Conservation (phyloP, 108 stramenopile genomes). For the Thalassiosira profunda region DNA sequence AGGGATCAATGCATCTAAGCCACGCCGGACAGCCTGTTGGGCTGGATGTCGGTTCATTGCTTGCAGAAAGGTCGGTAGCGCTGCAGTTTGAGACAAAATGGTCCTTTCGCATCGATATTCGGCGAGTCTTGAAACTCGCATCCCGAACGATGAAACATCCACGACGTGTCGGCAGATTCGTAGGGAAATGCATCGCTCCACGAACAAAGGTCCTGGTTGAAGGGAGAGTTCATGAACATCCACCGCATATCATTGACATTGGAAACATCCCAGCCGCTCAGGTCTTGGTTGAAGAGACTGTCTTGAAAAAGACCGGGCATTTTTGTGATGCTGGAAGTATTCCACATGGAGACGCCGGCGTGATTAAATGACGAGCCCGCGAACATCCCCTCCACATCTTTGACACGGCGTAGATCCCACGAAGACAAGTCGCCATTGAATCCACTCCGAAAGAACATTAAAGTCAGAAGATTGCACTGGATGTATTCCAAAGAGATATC, state of each 20-base stretch:
- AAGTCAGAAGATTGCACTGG: neutral
- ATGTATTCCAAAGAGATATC: neutral
- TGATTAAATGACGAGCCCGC: constrained; percentile 9
- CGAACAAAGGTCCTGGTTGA: constrained; percentile 30
- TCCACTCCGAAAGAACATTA: constrained; percentile 7
- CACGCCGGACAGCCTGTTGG: too few relatives aligned
- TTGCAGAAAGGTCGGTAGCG: too few relatives aligned
- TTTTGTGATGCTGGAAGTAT: too few relatives aligned
- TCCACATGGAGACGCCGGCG: too few relatives aligned
- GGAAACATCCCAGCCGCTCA: too few relatives aligned
- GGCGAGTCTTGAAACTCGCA: neutral
- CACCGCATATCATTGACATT: too few relatives aligned
- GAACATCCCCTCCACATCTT: constrained; percentile 36
- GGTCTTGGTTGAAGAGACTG: too few relatives aligned
- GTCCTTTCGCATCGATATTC: neutral
- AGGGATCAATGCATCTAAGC: constrained; percentile 82
- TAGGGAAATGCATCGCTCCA: constrained; percentile 5
- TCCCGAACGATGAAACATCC: neutral
- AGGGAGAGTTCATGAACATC: too few relatives aligned
- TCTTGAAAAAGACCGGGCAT: too few relatives aligned
- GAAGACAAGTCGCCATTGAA: constrained; percentile 21
- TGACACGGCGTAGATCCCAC: constrained; percentile 43
- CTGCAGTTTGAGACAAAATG: too few relatives aligned
- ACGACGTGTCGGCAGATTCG: neutral
- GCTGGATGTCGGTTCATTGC: too few relatives aligned